These are phyloP conservation scores for Dunaliella primolecta DNA, from an alignment of 139 green algal species.

Conservation along the genomic window DNA sequence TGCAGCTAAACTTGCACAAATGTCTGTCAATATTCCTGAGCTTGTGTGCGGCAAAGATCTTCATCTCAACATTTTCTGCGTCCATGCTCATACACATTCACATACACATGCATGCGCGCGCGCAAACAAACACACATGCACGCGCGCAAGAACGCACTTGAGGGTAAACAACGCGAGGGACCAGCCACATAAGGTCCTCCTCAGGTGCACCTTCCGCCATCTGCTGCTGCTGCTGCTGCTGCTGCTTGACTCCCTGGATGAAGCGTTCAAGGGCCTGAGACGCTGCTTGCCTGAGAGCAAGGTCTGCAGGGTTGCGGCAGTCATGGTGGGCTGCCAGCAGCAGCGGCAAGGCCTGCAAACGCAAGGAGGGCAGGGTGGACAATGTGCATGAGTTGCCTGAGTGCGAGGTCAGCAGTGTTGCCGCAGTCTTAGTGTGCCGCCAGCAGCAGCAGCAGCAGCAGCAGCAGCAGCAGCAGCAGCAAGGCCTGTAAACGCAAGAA, in stretches of 20 bases:
- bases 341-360: slow-evolving; percentile 50
- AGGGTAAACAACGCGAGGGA: slow-evolving; percentile 56
- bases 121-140: too few relatives aligned
- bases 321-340: slow-evolving; percentile 62
- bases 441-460: too few relatives aligned
- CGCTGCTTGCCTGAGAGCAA: slow-evolving; percentile 70
- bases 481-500: slow-evolving; percentile 41
- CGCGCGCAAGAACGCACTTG: too few relatives aligned
- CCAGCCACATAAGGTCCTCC: slow-evolving; percentile 35
- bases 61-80: too few relatives aligned
- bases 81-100: too few relatives aligned
- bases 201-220: neutral
- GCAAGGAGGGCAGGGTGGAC: too few relatives aligned
- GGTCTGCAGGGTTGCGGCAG: slow-evolving; percentile 59
- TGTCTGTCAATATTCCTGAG: too few relatives aligned
- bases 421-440: slow-evolving; percentile 61
- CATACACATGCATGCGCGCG: too few relatives aligned
- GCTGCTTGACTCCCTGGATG: neutral
- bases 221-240: neutral
- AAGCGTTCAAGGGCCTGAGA: slow-evolving; percentile 25
- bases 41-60: too few relatives aligned
- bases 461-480: too few relatives aligned
- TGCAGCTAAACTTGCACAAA: too few relatives aligned
- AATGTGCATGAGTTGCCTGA: slow-evolving; percentile 47
- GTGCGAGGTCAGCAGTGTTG: slow-evolving; percentile 63